phyloP scores from a whole-genome alignment of 1,284 basidiomycete genomes.

The Ceratobasidium sp. region DNA sequence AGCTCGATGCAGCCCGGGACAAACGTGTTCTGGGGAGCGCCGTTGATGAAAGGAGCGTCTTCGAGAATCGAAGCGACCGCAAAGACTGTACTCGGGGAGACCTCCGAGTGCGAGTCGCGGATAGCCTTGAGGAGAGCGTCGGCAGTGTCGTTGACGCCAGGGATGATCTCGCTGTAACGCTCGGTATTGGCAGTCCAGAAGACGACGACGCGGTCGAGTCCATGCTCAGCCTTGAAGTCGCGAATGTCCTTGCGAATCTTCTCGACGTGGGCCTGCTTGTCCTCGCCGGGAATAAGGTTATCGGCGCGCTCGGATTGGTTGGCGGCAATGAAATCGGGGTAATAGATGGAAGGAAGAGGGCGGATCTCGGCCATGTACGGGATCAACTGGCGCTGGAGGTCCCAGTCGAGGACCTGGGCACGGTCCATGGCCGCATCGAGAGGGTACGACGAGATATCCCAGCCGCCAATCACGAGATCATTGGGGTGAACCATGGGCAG shows the following conservation, averaged over 20 bases:
- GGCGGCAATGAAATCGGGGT: slow-evolving; percentile 94
- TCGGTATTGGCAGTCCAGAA: slow-evolving; percentile 99
- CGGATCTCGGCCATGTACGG: slow-evolving; percentile 83
- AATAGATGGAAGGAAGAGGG: slow-evolving; percentile 95
- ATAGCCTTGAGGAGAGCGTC: slow-evolving; percentile 86
- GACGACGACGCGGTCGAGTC: slow-evolving; percentile 85
- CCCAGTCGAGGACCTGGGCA: slow-evolving; percentile 93
- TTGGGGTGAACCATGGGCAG: slow-evolving; percentile 99
- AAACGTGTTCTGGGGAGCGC: slow-evolving; percentile 99
- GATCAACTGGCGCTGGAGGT: slow-evolving; percentile 93
- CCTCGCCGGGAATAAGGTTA: slow-evolving; percentile 83
- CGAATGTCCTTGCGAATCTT: slow-evolving; percentile 93
- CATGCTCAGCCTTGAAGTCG: slow-evolving; percentile 85
- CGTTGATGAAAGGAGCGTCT: slow-evolving; percentile 94
- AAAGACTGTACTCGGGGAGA: slow-evolving; percentile 95
- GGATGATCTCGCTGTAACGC: slow-evolving; percentile 93
- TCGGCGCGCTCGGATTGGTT: slow-evolving; percentile 97
- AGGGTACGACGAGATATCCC: slow-evolving; percentile 90
- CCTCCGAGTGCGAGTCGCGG: slow-evolving; percentile 85
- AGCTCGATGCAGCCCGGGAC: slow-evolving; percentile 95
- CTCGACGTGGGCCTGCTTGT: slow-evolving; percentile 93
- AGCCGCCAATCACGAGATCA: slow-evolving; percentile 96
- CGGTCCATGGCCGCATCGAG: slow-evolving; percentile 95
- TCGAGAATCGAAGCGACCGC: slow-evolving; percentile 96
- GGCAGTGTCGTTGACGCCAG: slow-evolving; percentile 95